Evolutionary conservation across 78 protist genomes (phyloP).

Genomic region (Planoprotostelium fungivorum): DNA sequence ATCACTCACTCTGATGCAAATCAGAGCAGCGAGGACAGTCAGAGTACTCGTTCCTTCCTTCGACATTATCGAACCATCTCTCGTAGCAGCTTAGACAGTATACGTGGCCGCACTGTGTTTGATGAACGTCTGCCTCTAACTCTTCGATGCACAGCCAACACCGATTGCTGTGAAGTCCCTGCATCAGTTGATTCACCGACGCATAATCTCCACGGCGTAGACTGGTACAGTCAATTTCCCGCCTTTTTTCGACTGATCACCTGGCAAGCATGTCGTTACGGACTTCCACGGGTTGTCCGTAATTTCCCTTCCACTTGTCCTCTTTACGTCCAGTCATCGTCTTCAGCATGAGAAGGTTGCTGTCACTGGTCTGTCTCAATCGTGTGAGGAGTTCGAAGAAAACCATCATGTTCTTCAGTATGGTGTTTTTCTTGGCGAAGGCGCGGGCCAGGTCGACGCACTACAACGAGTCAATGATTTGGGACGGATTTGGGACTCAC

Average conservation of each 20-base stretch:
- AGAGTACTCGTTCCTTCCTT: no score
- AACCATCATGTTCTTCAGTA: conserved; percentile 63
- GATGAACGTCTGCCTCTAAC: neutral
- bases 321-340: neutral
- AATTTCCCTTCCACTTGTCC: neutral
- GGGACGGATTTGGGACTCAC: no score
- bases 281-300: neutral
- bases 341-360: conserved; percentile 48
- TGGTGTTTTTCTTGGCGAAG: conserved; percentile 30
- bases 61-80: neutral
- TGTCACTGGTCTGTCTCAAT: conserved; percentile 68
- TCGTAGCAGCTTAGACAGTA: neutral
- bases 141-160: neutral
- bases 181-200: no score
- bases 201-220: no score
- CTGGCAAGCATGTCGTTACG: neutral
- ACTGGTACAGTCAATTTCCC: no score
- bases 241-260: neutral
- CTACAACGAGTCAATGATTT: no score
- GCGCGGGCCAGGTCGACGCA: neutral
- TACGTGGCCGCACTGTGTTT: neutral
- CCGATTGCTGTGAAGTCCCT: no score
- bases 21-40: no score
- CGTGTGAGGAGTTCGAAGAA: conserved; percentile 71
- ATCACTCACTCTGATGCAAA: no score